phyloP scores from a whole-genome alignment of 257 asterid genomes.

The Buddleja alternifolia region DNA sequence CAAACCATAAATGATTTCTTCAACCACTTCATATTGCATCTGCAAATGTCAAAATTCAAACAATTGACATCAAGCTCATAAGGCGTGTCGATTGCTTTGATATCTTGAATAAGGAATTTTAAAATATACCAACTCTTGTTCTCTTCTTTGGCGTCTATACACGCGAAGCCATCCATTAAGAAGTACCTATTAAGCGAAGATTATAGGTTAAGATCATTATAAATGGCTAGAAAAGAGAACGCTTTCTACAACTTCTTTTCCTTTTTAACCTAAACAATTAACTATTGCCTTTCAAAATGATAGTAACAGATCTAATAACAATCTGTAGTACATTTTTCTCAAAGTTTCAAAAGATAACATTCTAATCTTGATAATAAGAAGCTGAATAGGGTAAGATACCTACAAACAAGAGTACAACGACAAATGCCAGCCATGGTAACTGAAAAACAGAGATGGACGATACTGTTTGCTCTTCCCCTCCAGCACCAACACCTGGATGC shows the following conservation, averaged over 20 bases:
- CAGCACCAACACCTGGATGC: constrained; percentile 87
- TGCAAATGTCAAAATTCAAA: constrained; percentile 42
- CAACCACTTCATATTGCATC: constrained; percentile 97
- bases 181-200: constrained; percentile 58
- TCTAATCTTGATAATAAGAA: constrained; percentile 29
- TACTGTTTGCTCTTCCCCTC: constrained; percentile 92
- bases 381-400: constrained; percentile 80
- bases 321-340: not conserved
- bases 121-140: constrained; percentile 84
- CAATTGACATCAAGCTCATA: constrained; percentile 24
- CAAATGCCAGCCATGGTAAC: constrained; percentile 83
- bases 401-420: constrained; percentile 93
- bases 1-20: constrained; percentile 91
- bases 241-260: not conserved
- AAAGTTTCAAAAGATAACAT: constrained; percentile 2
- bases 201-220: not conserved
- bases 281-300: not conserved
- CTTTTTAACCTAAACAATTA: not conserved
- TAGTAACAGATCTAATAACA: constrained; percentile 1
- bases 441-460: constrained; percentile 68
- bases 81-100: constrained; percentile 13
- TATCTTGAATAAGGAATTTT: constrained; percentile 4
- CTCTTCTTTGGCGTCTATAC: constrained; percentile 86
- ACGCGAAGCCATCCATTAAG: constrained; percentile 96
- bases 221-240: not conserved